A percentile compares a stretch with the other conserved stretches of the same genome.
Conservation (phyloP, 2,329 filamentous ascomycete species). For the Ceratocystis lukuohia region DNA sequence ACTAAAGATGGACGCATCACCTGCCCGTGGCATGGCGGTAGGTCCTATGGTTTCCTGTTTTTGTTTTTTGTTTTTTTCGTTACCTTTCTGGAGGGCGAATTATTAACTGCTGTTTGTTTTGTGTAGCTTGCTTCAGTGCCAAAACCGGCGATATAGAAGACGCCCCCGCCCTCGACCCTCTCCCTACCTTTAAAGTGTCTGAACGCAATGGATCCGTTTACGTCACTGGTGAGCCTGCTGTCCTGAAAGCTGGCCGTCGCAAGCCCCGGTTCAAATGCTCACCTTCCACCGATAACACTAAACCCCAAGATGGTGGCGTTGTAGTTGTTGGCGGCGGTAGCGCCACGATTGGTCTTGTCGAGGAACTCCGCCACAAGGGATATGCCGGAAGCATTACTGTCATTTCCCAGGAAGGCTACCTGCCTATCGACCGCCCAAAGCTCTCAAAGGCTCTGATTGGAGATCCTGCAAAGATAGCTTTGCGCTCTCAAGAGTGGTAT, state of each 20-base stretch:
- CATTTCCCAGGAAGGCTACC: conserved; percentile 70
- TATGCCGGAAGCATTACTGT: conserved; percentile 70
- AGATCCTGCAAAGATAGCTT: conserved; percentile 64
- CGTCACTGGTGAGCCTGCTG: conserved; percentile 63
- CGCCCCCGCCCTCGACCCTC: conserved; percentile 75
- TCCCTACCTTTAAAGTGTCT: conserved; percentile 66
- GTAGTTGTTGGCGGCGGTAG: conserved; percentile 83
- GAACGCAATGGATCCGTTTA: conserved; percentile 77
- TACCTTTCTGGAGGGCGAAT: background rate
- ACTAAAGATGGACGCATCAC: conserved; percentile 71
- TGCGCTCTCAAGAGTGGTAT: conserved; percentile 67
- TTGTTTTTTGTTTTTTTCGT: no score
- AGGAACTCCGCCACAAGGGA: conserved; percentile 69
- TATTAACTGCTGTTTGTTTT: conserved; percentile 9
- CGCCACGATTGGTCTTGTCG: conserved; percentile 66
- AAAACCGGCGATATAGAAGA: conserved; percentile 88
- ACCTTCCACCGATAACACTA: conserved; percentile 29
- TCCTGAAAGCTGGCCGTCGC: conserved; percentile 63
- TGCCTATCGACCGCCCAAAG: conserved; percentile 87
- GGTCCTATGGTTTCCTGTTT: conserved; percentile 23
- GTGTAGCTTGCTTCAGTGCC: conserved; percentile 76
- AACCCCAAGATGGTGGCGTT: conserved; percentile 45
- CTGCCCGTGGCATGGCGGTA: conserved; percentile 94
- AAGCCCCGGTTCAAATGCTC: conserved; percentile 34
- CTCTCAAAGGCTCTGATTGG: conserved; percentile 84